Evolutionary conservation across 768 basidiomycete species (phyloP).

Genomic region (Cystofilobasidium bisporidii): DNA sequence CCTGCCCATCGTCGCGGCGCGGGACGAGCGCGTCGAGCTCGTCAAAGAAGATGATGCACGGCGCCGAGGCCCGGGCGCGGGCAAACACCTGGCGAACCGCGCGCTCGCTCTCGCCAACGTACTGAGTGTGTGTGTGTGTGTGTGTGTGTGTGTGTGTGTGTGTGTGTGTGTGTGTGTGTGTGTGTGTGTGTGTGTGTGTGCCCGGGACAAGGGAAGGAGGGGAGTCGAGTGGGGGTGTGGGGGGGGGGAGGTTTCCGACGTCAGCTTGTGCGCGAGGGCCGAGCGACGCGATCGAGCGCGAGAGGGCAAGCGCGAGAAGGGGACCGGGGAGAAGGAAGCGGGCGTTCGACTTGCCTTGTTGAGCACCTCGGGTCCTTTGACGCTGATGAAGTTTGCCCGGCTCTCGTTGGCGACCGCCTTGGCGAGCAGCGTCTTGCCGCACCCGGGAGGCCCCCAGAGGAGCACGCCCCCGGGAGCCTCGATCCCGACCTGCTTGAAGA

Average conservation of each 20-base stretch:
- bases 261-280: too few species aligned
- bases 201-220: neutral
- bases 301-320: too few species aligned
- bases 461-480: slow-evolving; percentile 85
- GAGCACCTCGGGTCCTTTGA: slow-evolving; percentile 90
- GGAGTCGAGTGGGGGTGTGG: too few species aligned
- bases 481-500: slow-evolving; percentile 82
- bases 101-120: slow-evolving; percentile 92
- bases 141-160: too few species aligned
- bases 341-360: slow-evolving; percentile 63
- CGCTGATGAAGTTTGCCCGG: slow-evolving; percentile 90
- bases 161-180: too few species aligned
- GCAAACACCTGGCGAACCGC: slow-evolving; percentile 92
- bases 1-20: slow-evolving; percentile 76
- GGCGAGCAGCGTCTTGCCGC: slow-evolving; percentile 93
- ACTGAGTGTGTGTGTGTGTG: slow-evolving; percentile 51
- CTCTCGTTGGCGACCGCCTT: slow-evolving; percentile 97
- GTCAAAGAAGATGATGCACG: slow-evolving; percentile 92
- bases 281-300: too few species aligned
- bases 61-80: slow-evolving; percentile 81
- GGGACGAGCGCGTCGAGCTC: slow-evolving; percentile 89
- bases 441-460: slow-evolving; percentile 98
- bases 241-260: too few species aligned
- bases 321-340: too few species aligned
- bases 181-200: too few species aligned